Conservation (phyloP, 768 basidiomycete species). For the Tylopilus sp. region DNA sequence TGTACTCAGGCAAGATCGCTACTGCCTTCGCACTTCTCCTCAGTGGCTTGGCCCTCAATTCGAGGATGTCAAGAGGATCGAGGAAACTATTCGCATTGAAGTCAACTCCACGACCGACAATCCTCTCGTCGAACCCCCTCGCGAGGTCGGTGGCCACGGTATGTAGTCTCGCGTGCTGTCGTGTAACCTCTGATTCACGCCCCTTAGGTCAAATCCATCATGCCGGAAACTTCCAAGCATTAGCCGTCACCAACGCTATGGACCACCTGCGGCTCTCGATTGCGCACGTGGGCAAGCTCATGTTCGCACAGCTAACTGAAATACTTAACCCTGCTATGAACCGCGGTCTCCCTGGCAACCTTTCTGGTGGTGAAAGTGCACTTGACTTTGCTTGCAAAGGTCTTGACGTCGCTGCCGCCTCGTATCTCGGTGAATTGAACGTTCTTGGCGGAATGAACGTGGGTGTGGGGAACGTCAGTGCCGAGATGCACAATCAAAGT, state of each 20-base stretch:
- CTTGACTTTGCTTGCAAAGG: slow-evolving; percentile 83
- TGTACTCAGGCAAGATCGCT: slow-evolving; percentile 74
- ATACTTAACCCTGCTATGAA: slow-evolving; percentile 59
- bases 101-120: slow-evolving; percentile 91
- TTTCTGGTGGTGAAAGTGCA: slow-evolving; percentile 77
- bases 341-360: slow-evolving; percentile 76
- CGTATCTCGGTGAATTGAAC: slow-evolving; percentile 80
- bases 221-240: slow-evolving; percentile 89
- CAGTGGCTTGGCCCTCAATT: slow-evolving; percentile 87
- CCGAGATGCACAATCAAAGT: slow-evolving; percentile 92
- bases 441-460: slow-evolving; percentile 73
- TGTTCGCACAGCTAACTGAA: slow-evolving; percentile 61
- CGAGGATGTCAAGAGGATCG: slow-evolving; percentile 68
- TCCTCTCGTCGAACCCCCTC: slow-evolving; percentile 77
- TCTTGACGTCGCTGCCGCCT: slow-evolving; percentile 78
- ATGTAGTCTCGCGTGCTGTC: background rate
- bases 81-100: slow-evolving; percentile 64
- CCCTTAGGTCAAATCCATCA: slow-evolving; percentile 56
- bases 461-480: slow-evolving; percentile 79
- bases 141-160: slow-evolving; percentile 44
- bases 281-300: slow-evolving; percentile 67
- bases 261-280: slow-evolving; percentile 77
- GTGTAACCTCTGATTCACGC: background rate
- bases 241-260: slow-evolving; percentile 83
- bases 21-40: slow-evolving; percentile 62